Evolutionary conservation across 352 stramenopile species (phyloP), one percentile per base, ranked within the genome.

Genomic region (Phytopythium aichiense): DNA sequence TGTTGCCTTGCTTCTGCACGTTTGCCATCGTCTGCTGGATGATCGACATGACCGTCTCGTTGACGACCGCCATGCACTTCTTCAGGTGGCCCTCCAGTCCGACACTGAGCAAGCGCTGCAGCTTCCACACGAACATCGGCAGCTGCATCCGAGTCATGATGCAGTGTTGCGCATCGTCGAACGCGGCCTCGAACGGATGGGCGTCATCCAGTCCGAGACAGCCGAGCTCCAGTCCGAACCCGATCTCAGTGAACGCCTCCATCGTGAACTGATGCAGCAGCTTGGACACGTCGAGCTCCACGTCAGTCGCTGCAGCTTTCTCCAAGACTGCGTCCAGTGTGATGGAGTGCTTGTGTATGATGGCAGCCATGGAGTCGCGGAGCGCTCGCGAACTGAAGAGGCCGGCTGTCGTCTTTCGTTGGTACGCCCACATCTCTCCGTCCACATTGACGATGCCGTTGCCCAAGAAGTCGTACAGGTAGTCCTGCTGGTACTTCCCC

Each of bases 371-470:
- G 50, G 60, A 67, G 40, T 76, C 60, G 55, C 70, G 66, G 56
- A 88, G 59, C 59, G 67, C 72, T 37, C 57, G 61, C 9, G 72
- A 81, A 2, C 74, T 82, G 25, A 96, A 89, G 15, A 97, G 88
- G 52, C 88, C 86, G 46, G 77, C 91, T 65, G 84, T 79, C 8
- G 69, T 60, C 38, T 69, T 63, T 33, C 65, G 62, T 28, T 71
- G 66, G 7, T 35, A 69, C 16, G 56, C 60, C 45, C 61, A 66
- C 16, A 60, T 67, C 13, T 60, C 45, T 37, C 63, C 57, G 5
- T 69, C 16, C 2, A 55, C 45, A 30, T 49, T 63, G 43, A 45
- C 65, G 58, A 58, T 75, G 61, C 11, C 52, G 61, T 46, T 68
- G 49, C 18, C 43, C 51, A 23, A 38, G 28, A 23, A 70, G 35